phyloP scores from a whole-genome alignment of 1,284 basidiomycete species.

The Anthracocystis walkeri region DNA sequence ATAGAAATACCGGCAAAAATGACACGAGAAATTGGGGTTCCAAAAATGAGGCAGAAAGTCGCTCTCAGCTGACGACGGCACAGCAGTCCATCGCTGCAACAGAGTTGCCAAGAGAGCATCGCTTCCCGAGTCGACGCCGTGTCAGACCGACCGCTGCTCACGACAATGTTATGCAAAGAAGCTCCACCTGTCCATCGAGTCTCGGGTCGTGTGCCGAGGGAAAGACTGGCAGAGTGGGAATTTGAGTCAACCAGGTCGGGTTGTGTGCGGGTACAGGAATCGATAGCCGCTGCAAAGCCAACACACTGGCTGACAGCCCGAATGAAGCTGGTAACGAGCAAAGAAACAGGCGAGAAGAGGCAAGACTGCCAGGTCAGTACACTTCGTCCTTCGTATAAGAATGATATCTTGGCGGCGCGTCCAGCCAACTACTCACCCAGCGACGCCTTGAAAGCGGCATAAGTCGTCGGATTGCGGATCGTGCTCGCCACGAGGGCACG shows the following conservation, averaged over 20 bases:
- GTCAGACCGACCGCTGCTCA: background rate
- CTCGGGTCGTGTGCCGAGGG: conserved; percentile 34
- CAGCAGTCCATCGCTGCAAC: background rate
- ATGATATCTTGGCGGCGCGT: background rate
- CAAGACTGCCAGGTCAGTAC: conserved; percentile 4
- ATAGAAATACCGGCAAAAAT: background rate
- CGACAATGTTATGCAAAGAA: conserved; percentile 25
- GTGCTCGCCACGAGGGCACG: conserved; percentile 50
- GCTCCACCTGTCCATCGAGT: conserved; percentile 39
- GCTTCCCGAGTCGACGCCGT: background rate
- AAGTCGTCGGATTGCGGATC: conserved; percentile 45
- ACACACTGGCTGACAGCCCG: conserved; percentile 10
- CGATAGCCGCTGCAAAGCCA: conserved; percentile 13
- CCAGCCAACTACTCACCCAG: conserved; percentile 24
- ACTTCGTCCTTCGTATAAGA: background rate
- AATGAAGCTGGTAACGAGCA: conserved; percentile 6
- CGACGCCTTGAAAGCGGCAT: conserved; percentile 31
- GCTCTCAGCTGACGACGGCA: background rate
- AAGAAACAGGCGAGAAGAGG: background rate
- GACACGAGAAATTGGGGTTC: background rate
- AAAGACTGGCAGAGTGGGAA: conserved; percentile 22
- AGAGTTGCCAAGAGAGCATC: background rate
- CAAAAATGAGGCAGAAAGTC: background rate
- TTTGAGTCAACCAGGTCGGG: background rate
- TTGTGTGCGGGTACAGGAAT: conserved; percentile 5